Base-by-base conservation (phyloP, 805 yeast genomes). In the Lipomyces kockii region DNA sequence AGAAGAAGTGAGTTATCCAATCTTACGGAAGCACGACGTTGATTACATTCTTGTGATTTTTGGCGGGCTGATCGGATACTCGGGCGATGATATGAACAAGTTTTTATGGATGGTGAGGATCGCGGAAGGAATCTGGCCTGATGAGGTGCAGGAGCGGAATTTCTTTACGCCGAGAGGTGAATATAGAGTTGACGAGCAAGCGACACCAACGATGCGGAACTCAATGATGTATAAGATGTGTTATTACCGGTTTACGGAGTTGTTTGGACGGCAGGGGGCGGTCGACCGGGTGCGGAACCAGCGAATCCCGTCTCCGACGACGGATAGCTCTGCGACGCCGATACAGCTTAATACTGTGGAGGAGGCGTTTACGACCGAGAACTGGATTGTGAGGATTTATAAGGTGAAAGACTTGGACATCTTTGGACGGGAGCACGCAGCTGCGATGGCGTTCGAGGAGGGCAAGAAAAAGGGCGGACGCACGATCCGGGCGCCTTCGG, bases 101-200 rank as follows among this genome's bases (percentile, higher is more conserved):
- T 95, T 92, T 81, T 80, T 95, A 76, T 96, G 99, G 99, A 95
- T 95, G 99, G 92, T 95, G 35, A 87, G 99, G 79, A 95, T 95
- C 73, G 86, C 97, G n/a, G 97, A 95, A 80, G 99, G 99, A 63
- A 91, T 95, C 68, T 95, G 99, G 99, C 99, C 99, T 0, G 98
- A 95, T n/a, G 98, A 95, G 77, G 88, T 95, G 67, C 85, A 83
- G 72, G 99, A 95, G 81, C 83, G 95, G 71, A 85, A 87, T 72
- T 95, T 82, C 80, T 95, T 93, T 84, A 90, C 93, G 27, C 86
- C 86, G 4, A 80, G 86, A 64, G 98, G 98, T 69, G 97, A 92
- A 78, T 95, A 92, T 78, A 87, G 87, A 75, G 89, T 95, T 63
- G 98, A 95, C 78, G 86, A 84, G 65, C 81, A 81, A 43, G 98